Evolutionary conservation across 306 rosid genomes (phyloP).

Genomic region (Prosopis cineraria): DNA sequence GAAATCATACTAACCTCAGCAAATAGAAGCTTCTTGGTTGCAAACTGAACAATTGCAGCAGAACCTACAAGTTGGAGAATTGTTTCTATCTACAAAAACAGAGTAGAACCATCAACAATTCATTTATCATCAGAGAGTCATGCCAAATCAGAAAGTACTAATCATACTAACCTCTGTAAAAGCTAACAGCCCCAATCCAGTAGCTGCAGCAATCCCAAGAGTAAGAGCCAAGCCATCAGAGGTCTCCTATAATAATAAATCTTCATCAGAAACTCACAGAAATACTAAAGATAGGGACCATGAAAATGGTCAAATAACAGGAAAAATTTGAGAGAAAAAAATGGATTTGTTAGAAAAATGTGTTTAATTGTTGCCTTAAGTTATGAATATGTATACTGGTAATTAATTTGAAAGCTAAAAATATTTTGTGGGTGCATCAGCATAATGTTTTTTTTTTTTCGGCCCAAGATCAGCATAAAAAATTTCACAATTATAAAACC

Average conservation of each 20-base stretch:
- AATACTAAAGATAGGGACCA: background rate
- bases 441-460: too few relatives aligned
- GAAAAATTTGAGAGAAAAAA: background rate
- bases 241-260: slow-evolving; percentile 51
- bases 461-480: slow-evolving; percentile 24
- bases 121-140: background rate
- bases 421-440: background rate
- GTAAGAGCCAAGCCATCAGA: slow-evolving; percentile 49
- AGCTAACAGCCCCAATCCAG: slow-evolving; percentile 62
- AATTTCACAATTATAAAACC: slow-evolving; percentile 17
- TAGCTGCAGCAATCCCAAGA: slow-evolving; percentile 63
- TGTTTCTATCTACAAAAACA: slow-evolving; percentile 70
- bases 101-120: slow-evolving; percentile 18
- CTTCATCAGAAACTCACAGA: slow-evolving; percentile 10
- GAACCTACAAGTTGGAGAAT: slow-evolving; percentile 88
- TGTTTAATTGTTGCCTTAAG: background rate
- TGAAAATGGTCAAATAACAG: background rate
- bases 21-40: slow-evolving; percentile 78
- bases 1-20: slow-evolving; percentile 67
- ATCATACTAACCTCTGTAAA: slow-evolving; percentile 56
- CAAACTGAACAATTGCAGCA: slow-evolving; percentile 84
- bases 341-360: background rate
- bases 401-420: slow-evolving; percentile 21
- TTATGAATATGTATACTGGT: background rate
- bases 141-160: background rate